These are phyloP conservation scores for Talaromyces sp. DNA, from an alignment of 2,329 filamentous ascomycete genomes.

Conservation along the genomic window DNA sequence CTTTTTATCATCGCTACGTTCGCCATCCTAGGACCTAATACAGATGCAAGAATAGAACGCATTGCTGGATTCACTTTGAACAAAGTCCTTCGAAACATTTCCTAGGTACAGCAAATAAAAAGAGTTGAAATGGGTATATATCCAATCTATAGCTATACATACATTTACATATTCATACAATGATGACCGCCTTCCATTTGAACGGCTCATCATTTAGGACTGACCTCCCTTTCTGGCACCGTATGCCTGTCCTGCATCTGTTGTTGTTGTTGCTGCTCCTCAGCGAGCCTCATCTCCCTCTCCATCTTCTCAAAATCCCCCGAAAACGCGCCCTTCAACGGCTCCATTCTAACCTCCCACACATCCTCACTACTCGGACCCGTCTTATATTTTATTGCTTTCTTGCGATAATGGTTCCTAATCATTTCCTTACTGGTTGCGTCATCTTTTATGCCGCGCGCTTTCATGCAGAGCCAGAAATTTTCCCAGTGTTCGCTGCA, in stretches of 20 bases:
- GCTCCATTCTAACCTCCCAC: conserved; percentile 71
- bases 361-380: conserved; percentile 82
- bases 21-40: neutral
- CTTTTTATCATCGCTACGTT: neutral
- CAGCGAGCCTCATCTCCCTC: conserved; percentile 28
- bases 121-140: conserved; percentile 12
- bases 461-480: conserved; percentile 98
- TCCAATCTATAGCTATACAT: conserved; percentile 3
- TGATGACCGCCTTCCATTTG: no score
- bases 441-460: conserved; percentile 53
- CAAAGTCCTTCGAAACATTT: neutral
- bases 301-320: conserved; percentile 44
- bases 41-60: neutral
- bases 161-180: conserved; percentile 9
- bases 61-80: neutral
- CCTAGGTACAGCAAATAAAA: neutral
- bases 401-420: conserved; percentile 64
- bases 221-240: neutral
- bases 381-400: conserved; percentile 62
- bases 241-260: neutral
- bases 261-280: neutral
- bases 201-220: neutral
- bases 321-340: conserved; percentile 51
- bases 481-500: conserved; percentile 87
- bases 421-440: conserved; percentile 59